Evolutionary conservation across 2,329 filamentous ascomycete genomes (phyloP), one percentile per base, ranked within the genome.

Genomic region (Monilinia vaccinii-corymbosi): DNA sequence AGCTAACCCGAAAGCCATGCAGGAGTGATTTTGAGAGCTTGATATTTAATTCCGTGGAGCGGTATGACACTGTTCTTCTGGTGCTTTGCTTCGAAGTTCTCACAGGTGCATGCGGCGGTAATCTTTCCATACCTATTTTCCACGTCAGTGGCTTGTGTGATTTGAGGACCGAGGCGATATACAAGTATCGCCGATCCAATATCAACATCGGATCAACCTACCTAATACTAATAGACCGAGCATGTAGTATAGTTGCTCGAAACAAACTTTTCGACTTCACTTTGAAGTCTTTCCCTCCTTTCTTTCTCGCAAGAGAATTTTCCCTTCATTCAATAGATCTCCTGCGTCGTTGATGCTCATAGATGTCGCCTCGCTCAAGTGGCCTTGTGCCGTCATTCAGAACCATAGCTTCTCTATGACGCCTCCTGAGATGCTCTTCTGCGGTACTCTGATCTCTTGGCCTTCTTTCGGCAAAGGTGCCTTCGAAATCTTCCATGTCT

Each of bases 341-440:
- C 13, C 25, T 55, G 3, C 21, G 42, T 56, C 46, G 14, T 52
- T 68, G 64, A 21, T 68, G 65, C 56, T 94, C 86, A 57, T 92
- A 89, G 40, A 96, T 95, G 70, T 96, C 89, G 48, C 84, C 83
- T 64, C 84, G 82, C 4, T 82, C 84, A 48, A 96, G 73, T 1
- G 89, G 87, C 36, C 86, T 80, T 25, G 83, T 89, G n/a, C 89
- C 89, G 69, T 96, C 91, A 68, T 91, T 93, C 60, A 96, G 77
- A 23, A 97, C 91, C 82, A 97, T 92, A 5, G 91, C 91, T 75
- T 96, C 91, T 65, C 91, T 81, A 69, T 93, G 82, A 53, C 89
- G 81, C 65, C 91, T 81, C 62, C 91, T 79, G 62, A 92, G 77
- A 57, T 87, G 82, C 68, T 89, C 85, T 71, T 93, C 89, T 70